A percentile compares a stretch with the other conserved stretches of the same genome.
Conservation (phyloP, 192 early-diverging fungal genomes). For the Backusella luteola region DNA sequence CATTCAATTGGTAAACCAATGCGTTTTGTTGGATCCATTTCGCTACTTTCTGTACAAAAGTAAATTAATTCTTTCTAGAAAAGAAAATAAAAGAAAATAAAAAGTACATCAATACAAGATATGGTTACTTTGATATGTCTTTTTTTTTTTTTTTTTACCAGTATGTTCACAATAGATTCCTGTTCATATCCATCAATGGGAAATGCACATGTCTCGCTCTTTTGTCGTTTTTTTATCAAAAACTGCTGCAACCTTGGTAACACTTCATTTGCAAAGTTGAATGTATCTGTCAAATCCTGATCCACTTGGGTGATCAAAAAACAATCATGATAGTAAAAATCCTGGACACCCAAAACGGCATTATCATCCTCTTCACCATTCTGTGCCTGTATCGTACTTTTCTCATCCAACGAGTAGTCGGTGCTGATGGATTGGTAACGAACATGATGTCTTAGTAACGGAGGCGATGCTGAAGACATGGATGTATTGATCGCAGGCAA, state of each 20-base stretch:
- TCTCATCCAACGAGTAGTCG: background rate
- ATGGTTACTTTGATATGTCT: background rate
- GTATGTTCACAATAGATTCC: slow-evolving; percentile 9
- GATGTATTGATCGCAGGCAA: background rate
- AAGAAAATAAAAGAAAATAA: too few relatives aligned
- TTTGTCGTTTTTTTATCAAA: slow-evolving; percentile 12
- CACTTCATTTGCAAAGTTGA: slow-evolving; percentile 23
- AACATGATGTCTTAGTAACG: background rate
- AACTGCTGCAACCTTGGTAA: slow-evolving; percentile 17
- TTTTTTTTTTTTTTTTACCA: background rate
- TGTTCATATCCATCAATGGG: slow-evolving; percentile 13
- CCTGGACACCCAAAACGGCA: slow-evolving; percentile 13
- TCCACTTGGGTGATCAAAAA: slow-evolving; percentile 16
- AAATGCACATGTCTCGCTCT: background rate
- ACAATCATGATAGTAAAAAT: slow-evolving; percentile 28
- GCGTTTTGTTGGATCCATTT: slow-evolving; percentile 13
- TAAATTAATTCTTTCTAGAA: slow-evolving; percentile 10
- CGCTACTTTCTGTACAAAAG: slow-evolving; percentile 21
- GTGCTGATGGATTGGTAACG: background rate
- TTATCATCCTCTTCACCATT: background rate
- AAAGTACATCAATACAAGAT: background rate
- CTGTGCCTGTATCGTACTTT: background rate
- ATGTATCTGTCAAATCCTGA: background rate
- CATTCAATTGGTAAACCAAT: slow-evolving; percentile 18
- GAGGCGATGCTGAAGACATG: background rate